Percentiles rank a stretch among this genome's conserved stretches.
Evolutionary conservation across 805 yeast species (phyloP).

Genomic region (Metschnikowia similis): DNA sequence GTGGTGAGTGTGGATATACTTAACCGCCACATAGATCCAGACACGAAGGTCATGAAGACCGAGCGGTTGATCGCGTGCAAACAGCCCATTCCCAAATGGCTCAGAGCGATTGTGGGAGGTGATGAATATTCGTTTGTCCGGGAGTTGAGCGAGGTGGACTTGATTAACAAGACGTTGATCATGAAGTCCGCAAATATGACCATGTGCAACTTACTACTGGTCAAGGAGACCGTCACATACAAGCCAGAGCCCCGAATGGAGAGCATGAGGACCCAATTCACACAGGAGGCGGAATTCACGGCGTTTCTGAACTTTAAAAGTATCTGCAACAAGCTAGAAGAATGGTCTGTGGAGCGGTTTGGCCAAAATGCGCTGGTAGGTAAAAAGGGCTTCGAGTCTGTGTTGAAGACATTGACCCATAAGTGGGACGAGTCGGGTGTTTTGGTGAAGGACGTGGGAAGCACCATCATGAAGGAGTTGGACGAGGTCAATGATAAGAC

Average conservation of each 20-base stretch:
- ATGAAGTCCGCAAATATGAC: constrained; percentile 87
- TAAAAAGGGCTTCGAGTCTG: constrained; percentile 78
- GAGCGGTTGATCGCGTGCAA: constrained; percentile 87
- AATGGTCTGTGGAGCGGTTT: constrained; percentile 87
- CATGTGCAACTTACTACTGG: constrained; percentile 68
- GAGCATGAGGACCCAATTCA: constrained; percentile 52
- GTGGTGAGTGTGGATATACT: constrained; percentile 91
- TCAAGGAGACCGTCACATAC: constrained; percentile 84
- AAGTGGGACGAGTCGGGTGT: constrained; percentile 41
- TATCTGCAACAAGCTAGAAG: constrained; percentile 80
- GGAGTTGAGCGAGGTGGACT: constrained; percentile 83
- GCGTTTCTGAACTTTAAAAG: constrained; percentile 71
- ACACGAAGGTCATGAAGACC: constrained; percentile 53
- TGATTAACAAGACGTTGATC: constrained; percentile 55
- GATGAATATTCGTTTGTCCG: constrained; percentile 73
- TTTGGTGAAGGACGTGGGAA: constrained; percentile 30
- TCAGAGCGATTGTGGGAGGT: constrained; percentile 68
- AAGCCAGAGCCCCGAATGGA: constrained; percentile 60
- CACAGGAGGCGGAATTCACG: constrained; percentile 82
- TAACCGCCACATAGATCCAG: constrained; percentile 60
- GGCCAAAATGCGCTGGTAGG: constrained; percentile 84
- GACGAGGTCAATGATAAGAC: constrained; percentile 22
- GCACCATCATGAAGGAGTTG: constrained; percentile 24
- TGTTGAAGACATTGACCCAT: constrained; percentile 49
- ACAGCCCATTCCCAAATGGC: constrained; percentile 84